Evolutionary conservation across 2,329 filamentous ascomycete genomes (phyloP).

Genomic region (Apiospora pterosperma): DNA sequence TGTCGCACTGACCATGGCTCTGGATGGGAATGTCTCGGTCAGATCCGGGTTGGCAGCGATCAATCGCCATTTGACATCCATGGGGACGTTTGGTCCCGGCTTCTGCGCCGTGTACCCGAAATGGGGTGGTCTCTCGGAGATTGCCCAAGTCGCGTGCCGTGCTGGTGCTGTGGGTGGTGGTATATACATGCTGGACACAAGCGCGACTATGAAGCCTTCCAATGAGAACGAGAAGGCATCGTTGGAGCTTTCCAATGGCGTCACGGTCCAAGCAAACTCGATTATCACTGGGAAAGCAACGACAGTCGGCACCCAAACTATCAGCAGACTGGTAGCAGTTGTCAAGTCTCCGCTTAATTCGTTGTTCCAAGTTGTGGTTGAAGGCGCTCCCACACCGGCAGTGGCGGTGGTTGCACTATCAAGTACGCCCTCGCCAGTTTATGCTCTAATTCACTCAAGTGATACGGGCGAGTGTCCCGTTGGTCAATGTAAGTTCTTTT

Average conservation of each 20-base stretch:
- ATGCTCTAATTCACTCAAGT: slow-evolving; percentile 72
- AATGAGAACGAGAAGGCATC: slow-evolving; percentile 29
- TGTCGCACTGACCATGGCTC: slow-evolving; percentile 68
- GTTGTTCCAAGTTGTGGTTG: slow-evolving; percentile 68
- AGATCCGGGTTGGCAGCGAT: slow-evolving; percentile 68
- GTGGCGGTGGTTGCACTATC: slow-evolving; percentile 70
- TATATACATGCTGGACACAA: slow-evolving; percentile 80
- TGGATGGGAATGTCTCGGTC: slow-evolving; percentile 60
- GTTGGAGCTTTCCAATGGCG: slow-evolving; percentile 54
- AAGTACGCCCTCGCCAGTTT: slow-evolving; percentile 43
- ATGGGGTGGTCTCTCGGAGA: slow-evolving; percentile 86
- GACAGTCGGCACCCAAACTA: slow-evolving; percentile 24
- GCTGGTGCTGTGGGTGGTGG: slow-evolving; percentile 88
- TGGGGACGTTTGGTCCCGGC: slow-evolving; percentile 82
- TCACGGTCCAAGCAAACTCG: slow-evolving; percentile 51
- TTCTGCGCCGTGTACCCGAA: slow-evolving; percentile 90
- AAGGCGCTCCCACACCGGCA: slow-evolving; percentile 73
- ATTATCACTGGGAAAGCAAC: slow-evolving; percentile 44
- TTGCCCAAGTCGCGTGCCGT: slow-evolving; percentile 87
- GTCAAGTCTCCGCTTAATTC: slow-evolving; percentile 61
- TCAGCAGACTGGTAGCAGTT: slow-evolving; percentile 64
- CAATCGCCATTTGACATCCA: slow-evolving; percentile 76
- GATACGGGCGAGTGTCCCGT: slow-evolving; percentile 88
- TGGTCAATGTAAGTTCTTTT: slow-evolving; percentile 77
- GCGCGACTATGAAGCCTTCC: slow-evolving; percentile 42